Evolutionary conservation across 306 rosid species (phyloP).

Genomic region (Quercus cerris): DNA sequence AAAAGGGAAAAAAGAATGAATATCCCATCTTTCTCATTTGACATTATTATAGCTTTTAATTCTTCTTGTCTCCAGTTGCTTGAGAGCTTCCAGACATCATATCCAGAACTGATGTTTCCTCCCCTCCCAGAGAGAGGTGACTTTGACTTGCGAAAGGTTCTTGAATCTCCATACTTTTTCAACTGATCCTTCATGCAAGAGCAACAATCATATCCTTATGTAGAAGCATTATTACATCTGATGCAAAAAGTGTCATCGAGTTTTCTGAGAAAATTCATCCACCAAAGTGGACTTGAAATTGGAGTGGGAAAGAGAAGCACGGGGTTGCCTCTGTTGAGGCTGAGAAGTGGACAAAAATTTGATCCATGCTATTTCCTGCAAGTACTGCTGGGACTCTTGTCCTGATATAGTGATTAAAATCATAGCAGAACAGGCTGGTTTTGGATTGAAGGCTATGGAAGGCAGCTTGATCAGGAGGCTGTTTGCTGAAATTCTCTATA

Average conservation of each 20-base stretch:
- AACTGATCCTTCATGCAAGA: slow-evolving; percentile 38
- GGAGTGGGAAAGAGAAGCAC: slow-evolving; percentile 20
- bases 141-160: slow-evolving; percentile 71
- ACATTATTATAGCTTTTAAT: slow-evolving; percentile 3
- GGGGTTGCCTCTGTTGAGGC: slow-evolving; percentile 17
- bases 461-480: neutral
- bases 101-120: slow-evolving; percentile 68
- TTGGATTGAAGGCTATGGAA: neutral
- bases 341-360: slow-evolving; percentile 8
- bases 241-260: slow-evolving; percentile 9
- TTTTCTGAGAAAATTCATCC: slow-evolving; percentile 22
- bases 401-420: neutral
- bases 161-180: slow-evolving; percentile 74
- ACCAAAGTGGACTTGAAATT: slow-evolving; percentile 3
- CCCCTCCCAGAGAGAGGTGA: slow-evolving; percentile 69
- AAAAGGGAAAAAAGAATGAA: neutral
- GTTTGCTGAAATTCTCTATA: slow-evolving; percentile 13
- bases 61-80: slow-evolving; percentile 52
- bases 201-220: neutral
- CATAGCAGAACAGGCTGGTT: neutral
- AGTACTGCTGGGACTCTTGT: slow-evolving; percentile 8
- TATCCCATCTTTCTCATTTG: slow-evolving; percentile 5
- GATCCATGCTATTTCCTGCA: slow-evolving; percentile 9
- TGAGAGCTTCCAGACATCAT: slow-evolving; percentile 59
- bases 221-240: slow-evolving; percentile 4